Base-by-base conservation (phyloP, 2,329 filamentous ascomycete genomes). In the Trichoderma atroviride region DNA sequence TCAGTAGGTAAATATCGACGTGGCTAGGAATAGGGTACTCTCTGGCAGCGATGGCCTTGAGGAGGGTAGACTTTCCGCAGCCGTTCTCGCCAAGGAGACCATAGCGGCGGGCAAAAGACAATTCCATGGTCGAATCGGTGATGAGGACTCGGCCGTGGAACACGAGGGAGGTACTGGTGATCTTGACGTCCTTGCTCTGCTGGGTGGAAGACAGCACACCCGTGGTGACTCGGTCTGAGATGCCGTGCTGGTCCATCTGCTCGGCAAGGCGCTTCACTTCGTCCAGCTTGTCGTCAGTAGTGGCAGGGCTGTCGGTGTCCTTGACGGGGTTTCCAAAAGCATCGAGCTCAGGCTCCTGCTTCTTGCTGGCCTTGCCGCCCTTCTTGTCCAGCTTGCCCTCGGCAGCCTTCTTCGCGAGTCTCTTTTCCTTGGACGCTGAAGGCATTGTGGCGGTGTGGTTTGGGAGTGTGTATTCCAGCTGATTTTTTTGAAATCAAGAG, bases 71-170 rank as follows among this genome's bases (percentile, higher is more conserved):
- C 88, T 99, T 99, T 81, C 96, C 96, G 83, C 96, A 99, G 74
- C 96, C 96, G 91, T 99, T 99, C 88, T 99, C 96, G 78, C 96
- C 96, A 73, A 99, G 85, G 70, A 99, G 86, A 81, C 96, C 96
- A 80, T 99, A 99, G 77, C 96, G 90, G 77, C 94, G 92, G 74
- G 92, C 94, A 80, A 93, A 96, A 80, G 92, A 95, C 78, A 99
- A 87, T 83, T 99, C 96, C 81, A 99, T 87, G 62, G 91, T 96
- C 73, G 92, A 92, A 83, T 99, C 96, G 79, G 91, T 95, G 83
- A 99, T 92, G 71, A 99, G 90, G 75, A 98, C 96, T 76, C 92
- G 93, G 77, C 96, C 96, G 87, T 99, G 96, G 89, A 99, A 99
- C 73, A 97, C 95, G 75, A 99, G 86, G 73, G 92, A 97, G 77